A percentile compares a stretch with the other conserved stretches of the same genome.
Evolutionary conservation across 257 asterid genomes (phyloP).

Genomic region (Cruciata laevipes): DNA sequence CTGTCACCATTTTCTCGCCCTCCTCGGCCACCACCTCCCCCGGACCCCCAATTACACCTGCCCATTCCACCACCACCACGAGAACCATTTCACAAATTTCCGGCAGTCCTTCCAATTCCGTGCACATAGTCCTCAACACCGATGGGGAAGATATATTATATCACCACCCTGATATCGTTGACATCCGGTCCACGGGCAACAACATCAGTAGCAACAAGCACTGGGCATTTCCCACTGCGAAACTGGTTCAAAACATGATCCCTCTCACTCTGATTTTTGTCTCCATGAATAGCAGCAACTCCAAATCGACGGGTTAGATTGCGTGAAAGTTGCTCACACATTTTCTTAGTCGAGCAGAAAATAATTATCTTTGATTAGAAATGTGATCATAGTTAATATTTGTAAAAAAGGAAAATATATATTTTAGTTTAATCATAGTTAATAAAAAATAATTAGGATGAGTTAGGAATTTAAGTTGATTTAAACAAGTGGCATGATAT

Average conservation of each 20-base stretch:
- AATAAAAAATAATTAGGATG: too few relatives aligned
- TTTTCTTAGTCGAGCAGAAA: constrained; percentile 93
- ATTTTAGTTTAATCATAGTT: too few relatives aligned
- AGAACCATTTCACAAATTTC: constrained; percentile 69
- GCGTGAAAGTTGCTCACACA: constrained; percentile 85
- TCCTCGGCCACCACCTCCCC: constrained; percentile 54
- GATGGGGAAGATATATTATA: constrained; percentile 85
- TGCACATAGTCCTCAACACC: constrained; percentile 98
- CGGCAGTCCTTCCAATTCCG: constrained; percentile 92
- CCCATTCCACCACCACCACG: constrained; percentile 79
- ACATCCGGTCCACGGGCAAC: constrained; percentile 98
- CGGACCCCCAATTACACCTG: constrained; percentile 72
- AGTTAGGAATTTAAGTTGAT: too few relatives aligned
- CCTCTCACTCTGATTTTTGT: constrained; percentile 93
- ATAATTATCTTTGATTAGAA: constrained; percentile 81
- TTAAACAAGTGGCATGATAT: too few relatives aligned
- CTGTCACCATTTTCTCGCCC: constrained; percentile 47
- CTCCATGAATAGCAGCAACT: constrained; percentile 97
- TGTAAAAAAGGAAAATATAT: too few relatives aligned
- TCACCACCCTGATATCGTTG: constrained; percentile 94
- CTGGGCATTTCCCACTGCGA: constrained; percentile 73
- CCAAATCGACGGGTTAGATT: constrained; percentile 63
- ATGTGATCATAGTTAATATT: too few relatives aligned
- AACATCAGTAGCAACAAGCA: constrained; percentile 98
- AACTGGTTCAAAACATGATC: constrained; percentile 86